Conservation (phyloP, 306 rosid species). For the Cucumis cinereus region DNA sequence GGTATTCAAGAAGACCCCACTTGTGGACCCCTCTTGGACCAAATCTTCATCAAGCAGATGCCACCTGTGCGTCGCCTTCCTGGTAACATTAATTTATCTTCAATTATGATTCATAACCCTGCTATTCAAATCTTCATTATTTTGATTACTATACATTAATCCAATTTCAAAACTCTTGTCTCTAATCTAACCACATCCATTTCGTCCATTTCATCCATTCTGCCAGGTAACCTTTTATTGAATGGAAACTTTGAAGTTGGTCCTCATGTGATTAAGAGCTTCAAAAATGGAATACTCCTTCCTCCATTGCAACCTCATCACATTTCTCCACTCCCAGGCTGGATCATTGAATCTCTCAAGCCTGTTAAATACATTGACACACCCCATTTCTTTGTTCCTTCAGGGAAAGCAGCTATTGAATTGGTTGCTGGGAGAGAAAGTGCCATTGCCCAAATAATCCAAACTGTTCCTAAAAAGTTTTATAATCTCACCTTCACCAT, state of each 20-base stretch:
- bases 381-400: slow-evolving; percentile 37
- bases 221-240: slow-evolving; percentile 37
- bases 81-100: slow-evolving; percentile 20
- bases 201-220: too few species aligned
- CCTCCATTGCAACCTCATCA: slow-evolving; percentile 25
- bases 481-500: slow-evolving; percentile 35
- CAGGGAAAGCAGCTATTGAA: slow-evolving; percentile 30
- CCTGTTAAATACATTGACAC: slow-evolving; percentile 37
- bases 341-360: slow-evolving; percentile 44
- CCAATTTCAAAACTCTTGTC: too few species aligned
- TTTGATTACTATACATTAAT: too few species aligned
- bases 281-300: slow-evolving; percentile 37
- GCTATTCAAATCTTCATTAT: too few species aligned
- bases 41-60: slow-evolving; percentile 33
- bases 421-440: slow-evolving; percentile 38
- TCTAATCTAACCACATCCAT: too few species aligned
- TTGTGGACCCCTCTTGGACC: slow-evolving; percentile 52
- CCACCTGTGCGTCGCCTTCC: background rate
- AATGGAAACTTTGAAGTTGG: slow-evolving; percentile 38
- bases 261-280: slow-evolving; percentile 37
- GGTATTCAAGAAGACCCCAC: slow-evolving; percentile 42
- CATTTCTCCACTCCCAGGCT: slow-evolving; percentile 40
- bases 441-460: slow-evolving; percentile 41
- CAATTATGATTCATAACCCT: too few species aligned
- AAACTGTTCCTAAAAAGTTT: slow-evolving; percentile 24